phyloP scores from a whole-genome alignment of 169 alveolate genomes.

The Plasmodium vivax region DNA sequence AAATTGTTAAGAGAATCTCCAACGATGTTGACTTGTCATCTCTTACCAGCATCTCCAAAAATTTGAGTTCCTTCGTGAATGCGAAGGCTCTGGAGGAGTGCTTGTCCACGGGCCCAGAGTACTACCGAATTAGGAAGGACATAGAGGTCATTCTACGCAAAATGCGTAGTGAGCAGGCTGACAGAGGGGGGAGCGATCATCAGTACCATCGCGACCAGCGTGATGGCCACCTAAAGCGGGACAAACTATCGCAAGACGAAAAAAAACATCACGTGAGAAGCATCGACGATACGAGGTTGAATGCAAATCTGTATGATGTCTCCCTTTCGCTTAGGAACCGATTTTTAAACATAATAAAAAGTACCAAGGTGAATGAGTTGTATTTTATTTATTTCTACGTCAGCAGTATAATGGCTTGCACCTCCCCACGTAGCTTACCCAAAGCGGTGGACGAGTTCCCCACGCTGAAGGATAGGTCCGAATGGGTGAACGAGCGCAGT shows the following conservation, averaged over 20 bases:
- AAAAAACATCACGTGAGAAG: background rate
- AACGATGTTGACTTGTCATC: constrained; percentile 45
- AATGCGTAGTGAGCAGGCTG: background rate
- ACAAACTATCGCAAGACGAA: background rate
- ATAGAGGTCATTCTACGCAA: constrained; percentile 25
- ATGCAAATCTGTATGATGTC: constrained; percentile 41
- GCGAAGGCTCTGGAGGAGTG: constrained; percentile 74
- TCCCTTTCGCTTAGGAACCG: constrained; percentile 65
- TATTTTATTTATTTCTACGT: constrained; percentile 58
- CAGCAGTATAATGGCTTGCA: constrained; percentile 5
- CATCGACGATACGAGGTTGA: constrained; percentile 3
- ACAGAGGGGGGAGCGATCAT: background rate
- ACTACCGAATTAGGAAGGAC: constrained; percentile 70
- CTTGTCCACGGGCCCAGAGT: constrained; percentile 73
- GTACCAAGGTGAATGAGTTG: constrained; percentile 55
- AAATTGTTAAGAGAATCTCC: constrained; percentile 35
- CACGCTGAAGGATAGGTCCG: background rate
- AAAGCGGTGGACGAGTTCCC: constrained; percentile 42
- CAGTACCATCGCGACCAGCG: background rate
- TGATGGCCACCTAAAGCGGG: background rate
- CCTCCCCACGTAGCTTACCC: background rate
- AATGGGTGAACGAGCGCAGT: background rate
- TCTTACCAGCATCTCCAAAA: constrained; percentile 56
- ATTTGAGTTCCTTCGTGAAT: constrained; percentile 42
- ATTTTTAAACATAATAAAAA: constrained; percentile 59